phyloP scores from a whole-genome alignment of 768 basidiomycete genomes.

The Phanerodontia chrysosporium region DNA sequence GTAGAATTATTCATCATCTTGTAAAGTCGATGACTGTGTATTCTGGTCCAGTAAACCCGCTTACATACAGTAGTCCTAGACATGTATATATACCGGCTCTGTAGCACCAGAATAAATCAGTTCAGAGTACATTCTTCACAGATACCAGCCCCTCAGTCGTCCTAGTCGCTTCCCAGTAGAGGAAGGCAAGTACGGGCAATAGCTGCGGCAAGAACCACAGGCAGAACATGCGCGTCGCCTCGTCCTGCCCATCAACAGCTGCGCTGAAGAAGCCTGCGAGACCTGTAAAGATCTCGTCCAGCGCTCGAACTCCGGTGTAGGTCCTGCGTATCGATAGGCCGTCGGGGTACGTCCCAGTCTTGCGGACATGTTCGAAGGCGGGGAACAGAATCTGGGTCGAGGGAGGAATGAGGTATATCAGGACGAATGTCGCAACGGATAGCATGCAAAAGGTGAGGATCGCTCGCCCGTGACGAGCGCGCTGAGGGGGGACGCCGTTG shows the following conservation, averaged over 20 bases:
- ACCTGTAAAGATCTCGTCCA: slow-evolving; percentile 5
- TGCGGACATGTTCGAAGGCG: background rate
- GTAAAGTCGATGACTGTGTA: no score
- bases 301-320: background rate
- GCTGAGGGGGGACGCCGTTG: no score
- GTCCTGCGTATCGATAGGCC: slow-evolving; percentile 1
- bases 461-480: background rate
- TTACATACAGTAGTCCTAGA: no score
- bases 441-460: background rate
- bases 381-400: slow-evolving; percentile 4
- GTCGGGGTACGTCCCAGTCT: slow-evolving; percentile 11
- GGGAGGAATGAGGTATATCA: slow-evolving; percentile 4
- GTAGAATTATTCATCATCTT: no score
- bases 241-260: slow-evolving; percentile 10
- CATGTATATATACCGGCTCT: no score
- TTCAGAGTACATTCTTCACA: no score
- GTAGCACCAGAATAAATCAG: no score
- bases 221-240: slow-evolving; percentile 9
- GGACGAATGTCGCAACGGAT: background rate
- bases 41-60: no score
- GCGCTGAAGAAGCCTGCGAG: slow-evolving; percentile 9
- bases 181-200: slow-evolving; percentile 2
- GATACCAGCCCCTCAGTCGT: background rate
- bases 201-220: slow-evolving; percentile 15
- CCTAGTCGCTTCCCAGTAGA: slow-evolving; percentile 11